Percentiles rank a stretch among this genome's conserved stretches.
These are phyloP conservation scores for Graphilbum sp. DNA, from an alignment of 2,329 filamentous ascomycete species.

Conservation along the genomic window DNA sequence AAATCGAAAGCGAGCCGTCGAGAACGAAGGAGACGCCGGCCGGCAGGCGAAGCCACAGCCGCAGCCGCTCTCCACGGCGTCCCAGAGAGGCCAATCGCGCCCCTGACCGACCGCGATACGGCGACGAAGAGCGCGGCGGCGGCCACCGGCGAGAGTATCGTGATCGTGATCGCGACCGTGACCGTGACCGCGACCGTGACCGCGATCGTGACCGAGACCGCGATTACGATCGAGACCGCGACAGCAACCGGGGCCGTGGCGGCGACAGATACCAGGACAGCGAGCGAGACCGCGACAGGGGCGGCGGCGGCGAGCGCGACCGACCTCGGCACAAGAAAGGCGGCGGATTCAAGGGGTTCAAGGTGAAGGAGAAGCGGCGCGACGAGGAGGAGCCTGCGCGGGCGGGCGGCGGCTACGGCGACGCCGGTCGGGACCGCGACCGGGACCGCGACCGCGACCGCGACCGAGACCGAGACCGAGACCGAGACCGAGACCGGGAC, in stretches of 20 bases:
- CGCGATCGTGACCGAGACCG: conserved; percentile 13
- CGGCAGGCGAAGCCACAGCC: neutral
- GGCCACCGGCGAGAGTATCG: neutral
- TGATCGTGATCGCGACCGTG: conserved; percentile 7
- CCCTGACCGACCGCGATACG: neutral
- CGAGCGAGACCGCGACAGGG: neutral
- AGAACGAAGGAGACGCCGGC: too few relatives aligned
- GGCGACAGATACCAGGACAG: conserved; percentile 14
- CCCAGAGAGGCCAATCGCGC: neutral
- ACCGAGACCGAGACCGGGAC: conserved; percentile 11
- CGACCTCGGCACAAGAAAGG: conserved; percentile 8
- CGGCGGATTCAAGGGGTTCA: conserved; percentile 28
- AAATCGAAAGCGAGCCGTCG: neutral
- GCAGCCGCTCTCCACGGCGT: conserved; percentile 3
- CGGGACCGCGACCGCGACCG: conserved; percentile 9
- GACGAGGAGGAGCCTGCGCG: conserved; percentile 25
- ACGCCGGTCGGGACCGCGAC: conserved; percentile 15
- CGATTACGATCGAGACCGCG: conserved; percentile 9
- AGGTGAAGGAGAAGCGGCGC: conserved; percentile 40
- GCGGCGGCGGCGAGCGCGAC: conserved; percentile 16
- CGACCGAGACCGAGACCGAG: conserved; percentile 14
- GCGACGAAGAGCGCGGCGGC: neutral
- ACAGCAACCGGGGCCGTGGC: conserved; percentile 8
- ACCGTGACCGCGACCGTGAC: conserved; percentile 14
- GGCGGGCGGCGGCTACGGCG: conserved; percentile 18